These are phyloP conservation scores for Saturnispora ahearnii DNA, from an alignment of 805 yeast genomes.

Conservation along the genomic window DNA sequence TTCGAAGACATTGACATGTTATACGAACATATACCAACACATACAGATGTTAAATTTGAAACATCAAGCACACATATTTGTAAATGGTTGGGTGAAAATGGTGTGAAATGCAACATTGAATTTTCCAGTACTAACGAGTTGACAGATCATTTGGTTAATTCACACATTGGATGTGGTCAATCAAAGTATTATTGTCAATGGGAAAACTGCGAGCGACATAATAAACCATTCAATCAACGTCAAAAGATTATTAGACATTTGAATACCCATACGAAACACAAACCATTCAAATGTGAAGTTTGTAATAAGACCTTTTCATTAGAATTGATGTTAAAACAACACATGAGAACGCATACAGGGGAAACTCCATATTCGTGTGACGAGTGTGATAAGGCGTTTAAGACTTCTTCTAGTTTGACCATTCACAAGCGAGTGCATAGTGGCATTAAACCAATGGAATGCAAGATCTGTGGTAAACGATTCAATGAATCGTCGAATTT, in stretches of 20 bases:
- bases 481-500: constrained; percentile 87
- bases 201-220: constrained; percentile 63
- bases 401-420: constrained; percentile 73
- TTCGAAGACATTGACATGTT: constrained; percentile 45
- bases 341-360: constrained; percentile 77
- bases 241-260: constrained; percentile 83
- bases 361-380: constrained; percentile 78
- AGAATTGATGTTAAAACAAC: constrained; percentile 70
- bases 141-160: constrained; percentile 58
- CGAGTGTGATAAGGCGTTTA: constrained; percentile 66
- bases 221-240: constrained; percentile 62
- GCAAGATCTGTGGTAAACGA: constrained; percentile 73
- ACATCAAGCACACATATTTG: constrained; percentile 19
- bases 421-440: constrained; percentile 83
- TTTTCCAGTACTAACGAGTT: constrained; percentile 52
- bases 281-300: constrained; percentile 63
- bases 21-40: constrained; percentile 47
- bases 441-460: constrained; percentile 78
- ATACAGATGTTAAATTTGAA: constrained; percentile 9
- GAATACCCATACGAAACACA: constrained; percentile 78
- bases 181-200: constrained; percentile 65
- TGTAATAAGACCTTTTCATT: constrained; percentile 73
- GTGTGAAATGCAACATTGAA: constrained; percentile 35
- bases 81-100: constrained; percentile 30
- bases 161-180: constrained; percentile 70